Evolutionary conservation across 192 early-diverging fungal species (phyloP), one percentile per base, ranked within the genome.

Genomic region (Neocallimastix lanati): DNA sequence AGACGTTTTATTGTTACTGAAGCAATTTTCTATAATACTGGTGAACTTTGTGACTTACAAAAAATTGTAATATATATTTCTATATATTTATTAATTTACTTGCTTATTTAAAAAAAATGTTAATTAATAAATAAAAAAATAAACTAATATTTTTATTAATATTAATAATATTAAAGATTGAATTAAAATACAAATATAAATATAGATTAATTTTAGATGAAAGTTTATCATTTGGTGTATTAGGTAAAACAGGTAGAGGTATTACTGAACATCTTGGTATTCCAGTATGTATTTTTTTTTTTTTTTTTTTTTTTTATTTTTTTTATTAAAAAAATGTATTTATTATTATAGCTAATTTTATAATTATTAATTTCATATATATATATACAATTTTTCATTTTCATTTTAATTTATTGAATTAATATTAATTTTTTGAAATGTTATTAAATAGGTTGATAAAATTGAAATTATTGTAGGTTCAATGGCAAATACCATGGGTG

Each of bases 141-240:
- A 33, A 33, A 33, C 3, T 33, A 33, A 33, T 33, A 6, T 6
- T 6, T 33, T 6, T 33, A 33, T 33, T 33, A 33, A 33, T 33
- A 33, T 33, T 33, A 33, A 6, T 6, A 6, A 33, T 33, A 33
- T 33, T 78, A 2, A 78, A 88, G 84, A 86, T 98, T 76, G 95
- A 92, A 77, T 84, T 99, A 79, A 99, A 97, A 88, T 88, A 94
- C 77, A 91, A 93, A 84, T 96, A 95, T 92, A 97, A 99, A 91
- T 99, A 94, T 87, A 88, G 97, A 28, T 86, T 99, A 37, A 94
- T 99, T 81, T 84, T 99, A 77, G 97, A 99, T 81, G 97, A 99
- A 85, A 91, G 90, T 78, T 86, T 90, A 79, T 96, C 95, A 0
- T 88, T 99, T 86, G 97, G 97, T 76, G 87, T 93, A 14, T 78